Conservation (phyloP, 148 eudicot species). For the Spergularia marina region DNA sequence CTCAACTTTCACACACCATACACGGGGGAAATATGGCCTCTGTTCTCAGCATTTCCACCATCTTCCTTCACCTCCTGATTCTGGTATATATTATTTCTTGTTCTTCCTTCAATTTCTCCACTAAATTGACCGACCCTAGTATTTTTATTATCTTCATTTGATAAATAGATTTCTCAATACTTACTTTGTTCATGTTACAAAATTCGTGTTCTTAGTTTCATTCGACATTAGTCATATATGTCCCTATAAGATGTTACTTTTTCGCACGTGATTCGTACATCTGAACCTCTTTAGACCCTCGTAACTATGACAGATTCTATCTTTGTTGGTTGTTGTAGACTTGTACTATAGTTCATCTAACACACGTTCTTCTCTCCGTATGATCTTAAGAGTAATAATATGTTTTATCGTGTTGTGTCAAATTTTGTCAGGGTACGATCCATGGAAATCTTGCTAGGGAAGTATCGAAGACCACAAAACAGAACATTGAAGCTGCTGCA, state of each 20-base stretch:
- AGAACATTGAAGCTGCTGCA: conserved; percentile 19
- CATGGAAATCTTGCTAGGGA: conserved; percentile 28
- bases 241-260: background rate
- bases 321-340: too few species aligned
- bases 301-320: too few species aligned
- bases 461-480: conserved; percentile 11
- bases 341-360: too few species aligned
- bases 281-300: background rate
- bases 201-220: background rate
- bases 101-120: background rate
- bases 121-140: too few species aligned
- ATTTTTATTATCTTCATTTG: background rate
- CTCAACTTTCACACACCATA: background rate
- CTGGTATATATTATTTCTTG: conserved; percentile 23
- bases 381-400: too few species aligned
- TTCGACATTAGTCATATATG: background rate
- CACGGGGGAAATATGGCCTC: conserved; percentile 15
- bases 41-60: conserved; percentile 12
- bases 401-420: background rate
- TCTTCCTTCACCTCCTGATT: conserved; percentile 26
- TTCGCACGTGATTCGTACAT: background rate
- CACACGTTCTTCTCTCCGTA: too few species aligned
- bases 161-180: background rate
- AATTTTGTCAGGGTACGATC: conserved; percentile 23
- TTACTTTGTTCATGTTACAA: background rate